These are phyloP conservation scores for Aspergillus niger DNA, from an alignment of 2,329 filamentous ascomycete genomes.

Conservation along the genomic window DNA sequence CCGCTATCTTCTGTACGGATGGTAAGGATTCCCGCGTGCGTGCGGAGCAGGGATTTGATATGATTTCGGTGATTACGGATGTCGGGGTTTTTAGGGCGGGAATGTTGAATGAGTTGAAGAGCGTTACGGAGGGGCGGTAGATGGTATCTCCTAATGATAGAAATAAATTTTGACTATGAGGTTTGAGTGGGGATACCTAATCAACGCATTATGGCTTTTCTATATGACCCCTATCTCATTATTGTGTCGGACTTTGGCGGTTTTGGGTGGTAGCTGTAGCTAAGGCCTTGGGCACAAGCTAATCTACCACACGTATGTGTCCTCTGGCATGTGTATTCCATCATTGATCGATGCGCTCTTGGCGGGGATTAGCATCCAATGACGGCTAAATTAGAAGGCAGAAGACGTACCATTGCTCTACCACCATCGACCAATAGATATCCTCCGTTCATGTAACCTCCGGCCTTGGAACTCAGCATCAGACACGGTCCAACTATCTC, in stretches of 20 bases:
- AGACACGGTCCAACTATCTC: background rate
- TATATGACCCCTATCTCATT: background rate
- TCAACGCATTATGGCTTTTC: background rate
- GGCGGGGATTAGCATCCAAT: background rate
- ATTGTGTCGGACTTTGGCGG: background rate
- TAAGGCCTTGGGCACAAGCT: no score
- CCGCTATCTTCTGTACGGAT: conserved; percentile 44
- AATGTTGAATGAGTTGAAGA: conserved; percentile 36
- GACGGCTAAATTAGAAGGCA: background rate
- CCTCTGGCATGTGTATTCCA: background rate
- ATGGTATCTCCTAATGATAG: no score
- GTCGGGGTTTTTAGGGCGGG: conserved; percentile 35
- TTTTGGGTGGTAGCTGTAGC: background rate
- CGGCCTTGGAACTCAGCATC: background rate
- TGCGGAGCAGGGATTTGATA: conserved; percentile 40
- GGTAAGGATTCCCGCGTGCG: conserved; percentile 7
- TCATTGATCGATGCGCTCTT: background rate
- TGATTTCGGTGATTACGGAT: conserved; percentile 45
- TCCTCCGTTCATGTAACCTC: background rate
- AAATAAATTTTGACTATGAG: background rate
- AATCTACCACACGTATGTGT: background rate
- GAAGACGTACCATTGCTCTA: background rate
- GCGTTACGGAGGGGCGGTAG: conserved; percentile 29
- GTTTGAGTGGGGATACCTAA: no score
- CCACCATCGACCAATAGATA: background rate